A percentile compares a stretch with the other conserved stretches of the same genome.
phyloP scores from a whole-genome alignment of 495 filamentous ascomycete genomes.

The Penicillium malachiteum region DNA sequence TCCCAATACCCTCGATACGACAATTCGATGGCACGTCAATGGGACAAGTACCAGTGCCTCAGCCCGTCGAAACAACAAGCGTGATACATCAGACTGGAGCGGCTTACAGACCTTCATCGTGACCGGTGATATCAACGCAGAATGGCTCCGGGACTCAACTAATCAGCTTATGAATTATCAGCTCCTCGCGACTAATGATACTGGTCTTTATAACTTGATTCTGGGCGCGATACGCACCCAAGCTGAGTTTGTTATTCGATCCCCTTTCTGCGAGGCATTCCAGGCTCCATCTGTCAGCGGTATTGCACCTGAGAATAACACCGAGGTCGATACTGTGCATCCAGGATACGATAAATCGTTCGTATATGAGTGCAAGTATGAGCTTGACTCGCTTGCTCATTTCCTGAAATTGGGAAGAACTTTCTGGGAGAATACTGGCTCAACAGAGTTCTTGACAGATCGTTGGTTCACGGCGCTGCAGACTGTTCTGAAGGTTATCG shows the following conservation, averaged over 20 bases:
- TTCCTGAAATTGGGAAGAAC: conserved; percentile 86
- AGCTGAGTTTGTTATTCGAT: conserved; percentile 87
- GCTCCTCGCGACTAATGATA: conserved; percentile 74
- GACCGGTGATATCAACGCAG: conserved; percentile 97
- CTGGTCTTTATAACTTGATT: conserved; percentile 71
- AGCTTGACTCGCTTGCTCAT: conserved; percentile 90
- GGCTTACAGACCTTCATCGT: conserved; percentile 93
- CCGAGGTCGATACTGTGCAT: conserved; percentile 80
- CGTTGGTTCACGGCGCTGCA: conserved; percentile 81
- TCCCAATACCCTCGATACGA: conserved; percentile 92
- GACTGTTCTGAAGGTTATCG: conserved; percentile 68
- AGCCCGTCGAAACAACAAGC: conserved; percentile 35
- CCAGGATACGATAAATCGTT: conserved; percentile 76
- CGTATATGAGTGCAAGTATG: conserved; percentile 99
- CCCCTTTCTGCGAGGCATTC: conserved; percentile 98
- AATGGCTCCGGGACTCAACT: conserved; percentile 96
- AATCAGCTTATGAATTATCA: conserved; percentile 95
- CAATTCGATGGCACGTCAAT: conserved; percentile 73
- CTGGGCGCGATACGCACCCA: conserved; percentile 97
- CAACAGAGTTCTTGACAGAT: conserved; percentile 70
- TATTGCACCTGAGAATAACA: conserved; percentile 64
- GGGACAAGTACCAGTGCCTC: conserved; percentile 30
- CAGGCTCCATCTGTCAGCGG: conserved; percentile 86
- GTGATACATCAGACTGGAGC: conserved; percentile 66
- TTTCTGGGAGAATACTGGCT: conserved; percentile 78